These are phyloP conservation scores for Saccharomycopsis synnaedendra DNA, from an alignment of 805 yeast species.

Conservation along the genomic window DNA sequence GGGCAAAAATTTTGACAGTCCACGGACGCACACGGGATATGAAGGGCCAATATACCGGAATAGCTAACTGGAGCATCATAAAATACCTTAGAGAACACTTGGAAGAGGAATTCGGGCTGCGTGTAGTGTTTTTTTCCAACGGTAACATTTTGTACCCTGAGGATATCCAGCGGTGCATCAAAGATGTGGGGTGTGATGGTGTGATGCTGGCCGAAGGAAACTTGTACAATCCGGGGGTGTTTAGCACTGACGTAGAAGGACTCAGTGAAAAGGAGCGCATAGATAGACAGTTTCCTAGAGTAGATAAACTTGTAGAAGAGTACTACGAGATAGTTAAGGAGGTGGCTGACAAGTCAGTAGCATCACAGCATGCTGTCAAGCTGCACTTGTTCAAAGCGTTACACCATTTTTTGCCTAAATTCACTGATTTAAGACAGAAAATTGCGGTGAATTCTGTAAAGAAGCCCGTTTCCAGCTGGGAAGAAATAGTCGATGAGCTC, in stretches of 20 bases:
- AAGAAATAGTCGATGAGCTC: slow-evolving; percentile 48
- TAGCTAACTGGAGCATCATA: slow-evolving; percentile 86
- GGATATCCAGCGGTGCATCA: slow-evolving; percentile 63
- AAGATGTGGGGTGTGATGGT: slow-evolving; percentile 64
- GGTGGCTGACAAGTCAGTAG: slow-evolving; percentile 32
- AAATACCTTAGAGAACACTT: slow-evolving; percentile 67
- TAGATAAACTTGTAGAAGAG: slow-evolving; percentile 73
- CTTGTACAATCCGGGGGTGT: slow-evolving; percentile 85
- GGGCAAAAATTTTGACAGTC: slow-evolving; percentile 90
- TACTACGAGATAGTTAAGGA: slow-evolving; percentile 73
- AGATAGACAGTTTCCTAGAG: slow-evolving; percentile 71
- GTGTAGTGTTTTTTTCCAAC: slow-evolving; percentile 71
- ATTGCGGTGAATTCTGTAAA: slow-evolving; percentile 37
- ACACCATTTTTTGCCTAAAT: slow-evolving; percentile 66
- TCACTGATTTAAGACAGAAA: slow-evolving; percentile 66
- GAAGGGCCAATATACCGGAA: slow-evolving; percentile 94
- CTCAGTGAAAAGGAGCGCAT: slow-evolving; percentile 24
- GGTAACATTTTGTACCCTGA: slow-evolving; percentile 90
- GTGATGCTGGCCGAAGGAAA: slow-evolving; percentile 98
- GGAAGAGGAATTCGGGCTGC: slow-evolving; percentile 25
- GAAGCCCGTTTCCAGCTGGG: slow-evolving; percentile 37
- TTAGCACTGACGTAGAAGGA: slow-evolving; percentile 21
- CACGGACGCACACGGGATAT: slow-evolving; percentile 95
- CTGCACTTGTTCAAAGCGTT: slow-evolving; percentile 84
- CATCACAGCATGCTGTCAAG: slow-evolving; percentile 77